Base-by-base conservation (phyloP, 2,329 filamentous ascomycete species). In the Trichoderma lentiforme region DNA sequence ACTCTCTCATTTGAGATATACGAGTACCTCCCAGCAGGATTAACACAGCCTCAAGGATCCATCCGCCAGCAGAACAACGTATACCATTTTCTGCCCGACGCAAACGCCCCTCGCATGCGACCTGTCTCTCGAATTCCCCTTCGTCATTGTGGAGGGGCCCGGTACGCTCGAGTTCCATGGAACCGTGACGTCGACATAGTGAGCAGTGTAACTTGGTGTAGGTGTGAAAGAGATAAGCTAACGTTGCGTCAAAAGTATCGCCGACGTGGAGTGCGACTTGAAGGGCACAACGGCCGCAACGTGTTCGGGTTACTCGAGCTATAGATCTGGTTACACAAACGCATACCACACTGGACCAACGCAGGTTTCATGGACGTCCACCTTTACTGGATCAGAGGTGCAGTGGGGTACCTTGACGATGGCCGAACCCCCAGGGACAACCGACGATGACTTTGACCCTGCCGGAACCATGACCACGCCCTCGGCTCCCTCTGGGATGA, bases 251-350 rank as follows among this genome's bases (percentile, higher is more conserved):
- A 56, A 73, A 86, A 86, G 84, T 63, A 85, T 82, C 32, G 83
- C 83, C 51, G 78, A 84, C 62, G 78, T 86, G 18, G 81, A 79
- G 68, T 86, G 85, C 76, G 77, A 79, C 18, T 78, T 86, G 28
- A 76, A 80, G 24, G 83, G 80, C 28, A 83, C 79, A 6, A 84
- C 83, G 5, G 81, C 79, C 11, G 85, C 85, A 21, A 84, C 82
- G 6, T 86, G 85, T 73, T 86, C 83, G 0, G 85, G 84, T 24
- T 86, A 84, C 73, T 84, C 85, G 3, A 85, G 84, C 64, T 82
- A 81, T 67, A 81, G 80, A 53, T 75, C 81, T 6, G 80, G 80
- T 62, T 84, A 82, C 74, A 77, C 77, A 5, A 80, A 83, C 60
- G 82, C 82, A 65, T 76, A 78, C 9, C 70, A 81, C 65, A 82